These are phyloP conservation scores for Penicillium griseofulvum DNA, from an alignment of 2,329 filamentous ascomycete genomes.

Conservation along the genomic window DNA sequence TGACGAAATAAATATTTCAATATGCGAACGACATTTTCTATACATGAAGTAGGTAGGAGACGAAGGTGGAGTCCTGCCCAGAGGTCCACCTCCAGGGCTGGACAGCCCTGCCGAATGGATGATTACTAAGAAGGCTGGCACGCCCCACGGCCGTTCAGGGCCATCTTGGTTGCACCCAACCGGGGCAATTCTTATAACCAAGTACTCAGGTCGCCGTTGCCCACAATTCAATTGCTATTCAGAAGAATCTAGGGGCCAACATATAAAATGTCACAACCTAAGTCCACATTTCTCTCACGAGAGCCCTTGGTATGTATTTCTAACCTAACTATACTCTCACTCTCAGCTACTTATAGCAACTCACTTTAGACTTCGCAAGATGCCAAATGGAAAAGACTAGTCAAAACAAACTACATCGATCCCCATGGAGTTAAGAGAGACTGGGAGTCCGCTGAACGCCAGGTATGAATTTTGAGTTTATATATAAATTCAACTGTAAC, in stretches of 20 bases:
- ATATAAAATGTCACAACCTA: conserved; percentile 9
- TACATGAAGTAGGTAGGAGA: too few relatives aligned
- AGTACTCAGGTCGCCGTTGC: background rate
- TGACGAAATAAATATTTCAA: too few relatives aligned
- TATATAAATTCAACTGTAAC: background rate
- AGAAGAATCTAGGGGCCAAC: background rate
- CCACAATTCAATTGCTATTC: background rate
- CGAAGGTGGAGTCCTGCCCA: too few relatives aligned
- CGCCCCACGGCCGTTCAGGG: too few relatives aligned
- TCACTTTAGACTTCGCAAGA: conserved; percentile 33
- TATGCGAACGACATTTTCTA: too few relatives aligned
- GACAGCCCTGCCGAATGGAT: too few relatives aligned
- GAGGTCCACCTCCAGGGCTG: too few relatives aligned
- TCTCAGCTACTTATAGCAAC: background rate
- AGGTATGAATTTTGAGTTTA: conserved; percentile 25
- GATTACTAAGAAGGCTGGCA: too few relatives aligned
- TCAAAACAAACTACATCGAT: conserved; percentile 43
- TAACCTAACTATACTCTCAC: background rate
- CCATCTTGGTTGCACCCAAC: background rate
- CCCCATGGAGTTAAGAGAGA: conserved; percentile 40
- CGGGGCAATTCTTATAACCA: background rate
- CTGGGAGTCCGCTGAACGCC: conserved; percentile 46
- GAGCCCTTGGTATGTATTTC: conserved; percentile 30
- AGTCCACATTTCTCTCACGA: conserved; percentile 29
- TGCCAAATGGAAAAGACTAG: conserved; percentile 42